Evolutionary conservation across 225 moss, liverwort and hornwort genomes (phyloP).

Genomic region (Climacium dendroides): DNA sequence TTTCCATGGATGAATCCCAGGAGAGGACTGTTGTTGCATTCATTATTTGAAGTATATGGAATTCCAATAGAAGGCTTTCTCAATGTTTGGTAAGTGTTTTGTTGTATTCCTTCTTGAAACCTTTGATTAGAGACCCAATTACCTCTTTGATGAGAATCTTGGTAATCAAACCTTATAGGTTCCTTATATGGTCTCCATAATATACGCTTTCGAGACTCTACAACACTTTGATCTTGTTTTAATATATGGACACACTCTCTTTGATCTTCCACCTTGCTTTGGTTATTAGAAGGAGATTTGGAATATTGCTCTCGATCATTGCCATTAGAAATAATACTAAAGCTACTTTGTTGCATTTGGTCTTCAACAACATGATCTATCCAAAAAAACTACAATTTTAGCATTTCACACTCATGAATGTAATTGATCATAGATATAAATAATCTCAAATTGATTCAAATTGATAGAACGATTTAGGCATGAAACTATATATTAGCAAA

Average conservation of each 20-base stretch:
- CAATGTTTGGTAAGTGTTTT: conserved; percentile 9
- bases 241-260: background rate
- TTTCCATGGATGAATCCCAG: conserved; percentile 19
- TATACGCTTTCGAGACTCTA: conserved; percentile 8
- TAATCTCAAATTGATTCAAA: background rate
- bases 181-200: conserved; percentile 23
- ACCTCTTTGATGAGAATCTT: conserved; percentile 23
- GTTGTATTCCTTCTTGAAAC: conserved; percentile 23
- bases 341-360: background rate
- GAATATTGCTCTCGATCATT: background rate
- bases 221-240: conserved; percentile 23
- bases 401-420: background rate
- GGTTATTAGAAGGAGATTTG: background rate
- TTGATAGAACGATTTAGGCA: background rate
- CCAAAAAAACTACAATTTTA: background rate
- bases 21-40: background rate
- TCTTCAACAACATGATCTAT: background rate
- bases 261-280: background rate
- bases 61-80: conserved; percentile 6
- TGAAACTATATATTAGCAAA: background rate
- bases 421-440: fast-evolving
- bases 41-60: conserved; percentile 2
- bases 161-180: conserved; percentile 5
- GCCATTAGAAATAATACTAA: background rate
- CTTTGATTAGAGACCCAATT: conserved; percentile 16